Evolutionary conservation across 139 green algal species (phyloP), one percentile per base, ranked within the genome.

Genomic region (Monoraphidium neglectum): DNA sequence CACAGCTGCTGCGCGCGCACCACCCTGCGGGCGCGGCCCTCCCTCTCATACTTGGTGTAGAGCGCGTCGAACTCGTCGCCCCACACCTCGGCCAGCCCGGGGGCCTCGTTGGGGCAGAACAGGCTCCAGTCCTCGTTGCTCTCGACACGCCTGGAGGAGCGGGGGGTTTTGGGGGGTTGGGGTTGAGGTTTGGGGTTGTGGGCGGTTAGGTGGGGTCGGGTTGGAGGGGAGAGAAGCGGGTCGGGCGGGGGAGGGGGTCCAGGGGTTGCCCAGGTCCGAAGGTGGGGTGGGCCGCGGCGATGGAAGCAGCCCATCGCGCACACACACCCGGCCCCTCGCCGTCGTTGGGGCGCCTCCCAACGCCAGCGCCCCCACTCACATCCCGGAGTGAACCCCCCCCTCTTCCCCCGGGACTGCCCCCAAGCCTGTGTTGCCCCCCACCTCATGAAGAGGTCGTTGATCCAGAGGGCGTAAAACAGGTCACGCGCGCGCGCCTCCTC

Each of bases 391-490:
- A n/a, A n/a, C n/a, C n/a, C n/a, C n/a, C n/a, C n/a, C n/a, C n/a
- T n/a, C 70, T 72, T 79, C 37, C 13, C 37, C 5, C 46, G 13
- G 16, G 49, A 13, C 49, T 16, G 13, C 15, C 49, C n/a, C n/a
- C n/a, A n/a, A 35, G 59, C 59, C 59, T 67, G 26, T 10, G 10
- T 28, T 12, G 16, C 33, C 32, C 53, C 13, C 49, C 60, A 70
- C 71, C 88, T 49, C 94, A 98, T 98, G 90, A 99, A 99, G 36
- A 99, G 87, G 86, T 99, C 96, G 54, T 92, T 93, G 70, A 97
- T 88, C 96, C 96, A 99, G 16, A 99, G 89, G 33, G 91, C 96
- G 70, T 98, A 99, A 83, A 99, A 99, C 5, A 99, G 90, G 83
- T 99, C 96, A n/a, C 96, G 84, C 13, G 94, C 94, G 26, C 96